Base-by-base conservation (phyloP, 73 alveolate species). In the Durusdinium trenchii region DNA sequence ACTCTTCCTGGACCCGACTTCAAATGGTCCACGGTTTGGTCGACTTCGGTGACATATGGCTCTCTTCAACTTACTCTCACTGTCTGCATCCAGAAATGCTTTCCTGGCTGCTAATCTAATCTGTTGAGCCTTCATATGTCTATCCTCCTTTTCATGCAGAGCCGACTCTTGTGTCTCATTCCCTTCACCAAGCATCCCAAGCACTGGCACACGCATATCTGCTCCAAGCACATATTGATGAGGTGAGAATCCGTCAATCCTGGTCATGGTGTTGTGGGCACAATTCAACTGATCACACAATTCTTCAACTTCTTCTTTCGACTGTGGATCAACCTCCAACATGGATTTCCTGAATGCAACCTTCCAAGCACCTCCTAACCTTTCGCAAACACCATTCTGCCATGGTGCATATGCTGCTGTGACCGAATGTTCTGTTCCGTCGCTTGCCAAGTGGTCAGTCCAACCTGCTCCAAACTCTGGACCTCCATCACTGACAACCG, bases 201-300 rank as follows among this genome's bases (percentile, higher is more conserved):
- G 9, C 32, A 73, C 94, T 3, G 94, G 94, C 1, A 83, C 42
- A 50, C 94, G 23, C 6, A 51, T 4, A 9, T 83, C 94, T n/a
- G 30, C 30, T 1, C 94, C 94, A 14, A 83, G 16, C 50, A 83
- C 94, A 83, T 83, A 75, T 40, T 83, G 94, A 50, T 28, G 32
- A 1, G 93, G 93, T 0, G 93, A 82, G 61, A 9, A 82, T 23
- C 93, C 93, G 16, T 50, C 93, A 2, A 18, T 38, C 46, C 93
- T 14, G 3, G 93, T 7, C 93, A 82, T 82, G 46, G 28, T 82
- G 93, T 82, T 82, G 14, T 32, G 28, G 50, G 93, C n/a, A n/a
- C n/a, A n/a, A n/a, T n/a, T n/a, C n/a, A 46, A n/a, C 40, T 26
- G 84, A 5, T 71, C 36, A 71, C 50, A 18, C 40, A 50, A 71